phyloP scores from a whole-genome alignment of 805 yeast genomes.

The Kodamaea leandrae region DNA sequence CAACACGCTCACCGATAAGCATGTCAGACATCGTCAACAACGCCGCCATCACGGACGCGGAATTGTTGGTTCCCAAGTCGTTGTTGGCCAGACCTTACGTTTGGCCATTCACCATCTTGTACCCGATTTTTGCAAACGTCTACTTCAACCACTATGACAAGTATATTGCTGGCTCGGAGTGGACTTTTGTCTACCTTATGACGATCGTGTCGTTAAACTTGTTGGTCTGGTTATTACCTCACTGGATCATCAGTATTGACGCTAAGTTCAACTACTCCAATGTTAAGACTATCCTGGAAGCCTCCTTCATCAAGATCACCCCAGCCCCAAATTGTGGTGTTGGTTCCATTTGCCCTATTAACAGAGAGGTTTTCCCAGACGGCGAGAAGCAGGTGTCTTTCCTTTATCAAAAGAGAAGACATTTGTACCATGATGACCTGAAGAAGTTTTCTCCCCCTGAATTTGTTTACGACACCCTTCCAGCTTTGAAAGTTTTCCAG shows the following conservation, averaged over 20 bases:
- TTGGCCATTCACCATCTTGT: conserved; percentile 75
- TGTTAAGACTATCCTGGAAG: conserved; percentile 55
- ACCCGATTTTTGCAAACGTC: conserved; percentile 68
- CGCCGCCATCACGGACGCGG: conserved; percentile 68
- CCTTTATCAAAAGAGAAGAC: conserved; percentile 88
- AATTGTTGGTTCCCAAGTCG: conserved; percentile 69
- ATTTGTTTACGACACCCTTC: conserved; percentile 62
- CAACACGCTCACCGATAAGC: neutral
- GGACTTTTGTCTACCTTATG: conserved; percentile 90
- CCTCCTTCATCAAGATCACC: conserved; percentile 68
- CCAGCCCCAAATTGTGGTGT: conserved; percentile 87
- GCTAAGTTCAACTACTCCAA: conserved; percentile 64
- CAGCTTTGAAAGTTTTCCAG: conserved; percentile 58
- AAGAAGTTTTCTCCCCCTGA: conserved; percentile 75
- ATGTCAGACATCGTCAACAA: conserved; percentile 58
- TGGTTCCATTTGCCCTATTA: conserved; percentile 71
- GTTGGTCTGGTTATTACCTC: conserved; percentile 84
- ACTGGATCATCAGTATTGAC: conserved; percentile 78
- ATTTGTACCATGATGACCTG: conserved; percentile 57
- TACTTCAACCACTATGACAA: conserved; percentile 70
- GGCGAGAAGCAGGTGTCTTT: conserved; percentile 68
- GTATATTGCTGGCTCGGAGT: conserved; percentile 85
- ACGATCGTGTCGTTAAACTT: conserved; percentile 69
- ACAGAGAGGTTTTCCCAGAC: conserved; percentile 50
- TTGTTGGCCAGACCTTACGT: conserved; percentile 66